A percentile compares a stretch with the other conserved stretches of the same genome.
phyloP scores from a whole-genome alignment of 176 grass and related monocot genomes.

The Rhynchospora pubera region DNA sequence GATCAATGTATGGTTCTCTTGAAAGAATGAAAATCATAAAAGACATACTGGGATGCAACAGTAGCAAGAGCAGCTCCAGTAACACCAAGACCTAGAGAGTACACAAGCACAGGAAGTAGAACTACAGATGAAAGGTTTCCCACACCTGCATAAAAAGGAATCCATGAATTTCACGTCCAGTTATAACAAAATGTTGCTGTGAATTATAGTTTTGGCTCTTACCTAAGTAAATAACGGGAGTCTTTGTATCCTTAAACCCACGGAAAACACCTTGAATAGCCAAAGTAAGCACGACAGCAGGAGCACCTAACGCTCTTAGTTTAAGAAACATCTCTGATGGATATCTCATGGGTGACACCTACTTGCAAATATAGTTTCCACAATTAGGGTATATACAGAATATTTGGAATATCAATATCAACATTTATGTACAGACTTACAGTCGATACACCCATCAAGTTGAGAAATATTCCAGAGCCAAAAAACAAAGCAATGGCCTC shows the following conservation, averaged over 20 bases:
- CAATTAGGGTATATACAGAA: neutral
- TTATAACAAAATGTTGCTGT: neutral
- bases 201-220: conserved; percentile 22
- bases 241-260: conserved; percentile 61
- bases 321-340: conserved; percentile 43
- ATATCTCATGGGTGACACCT: conserved; percentile 42
- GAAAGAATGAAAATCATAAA: neutral
- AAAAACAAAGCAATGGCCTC: conserved; percentile 48
- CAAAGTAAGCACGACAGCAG: conserved; percentile 60
- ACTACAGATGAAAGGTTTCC: conserved; percentile 47
- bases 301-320: conserved; percentile 58
- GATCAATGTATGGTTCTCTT: too few species aligned
- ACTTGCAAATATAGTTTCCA: conserved; percentile 9
- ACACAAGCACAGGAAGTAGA: conserved; percentile 39
- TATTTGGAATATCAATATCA: neutral
- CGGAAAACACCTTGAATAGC: conserved; percentile 60
- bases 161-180: neutral
- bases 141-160: conserved; percentile 28
- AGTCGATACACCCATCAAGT: conserved; percentile 47
- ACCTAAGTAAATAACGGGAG: conserved; percentile 50
- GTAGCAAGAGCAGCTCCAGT: conserved; percentile 58
- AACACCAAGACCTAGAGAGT: conserved; percentile 40
- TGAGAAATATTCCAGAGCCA: conserved; percentile 44
- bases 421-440: conserved; percentile 32
- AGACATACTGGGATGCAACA: conserved; percentile 50